Evolutionary conservation across 306 rosid species (phyloP), one percentile per base, ranked within the genome.

Genomic region (Quercus alba): DNA sequence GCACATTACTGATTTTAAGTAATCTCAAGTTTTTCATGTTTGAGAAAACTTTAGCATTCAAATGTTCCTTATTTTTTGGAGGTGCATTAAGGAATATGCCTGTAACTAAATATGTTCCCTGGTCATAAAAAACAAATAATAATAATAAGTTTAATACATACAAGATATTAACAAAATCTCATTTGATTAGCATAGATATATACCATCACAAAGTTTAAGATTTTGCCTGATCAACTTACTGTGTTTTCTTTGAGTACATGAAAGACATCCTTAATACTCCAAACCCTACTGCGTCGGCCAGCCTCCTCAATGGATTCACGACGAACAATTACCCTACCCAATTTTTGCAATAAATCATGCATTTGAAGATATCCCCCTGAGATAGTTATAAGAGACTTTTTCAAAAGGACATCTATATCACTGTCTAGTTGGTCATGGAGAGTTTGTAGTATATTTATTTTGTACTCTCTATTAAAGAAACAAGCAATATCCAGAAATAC

Each of bases 101-200:
- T 76, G 72, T 46, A 25, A 81, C 54, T 23, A 30, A 54, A 64
- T 76, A 17, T 55, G 67, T 81, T 17, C 84, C 90, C 90, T 87
- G 66, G 3, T 15, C 33, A 55, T 18, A 17, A 55, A 55, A 11
- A 26, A 4, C 6, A 56, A 35, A 33, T 25, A 4, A 4, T 13
- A 6, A 11, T 15, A 15, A 17, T 11, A 52, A 52, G 18, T 11
- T 0, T 13, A 4, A 0, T 3, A 3, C 2, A 0, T 71, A 26
- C 5, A 46, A 61, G 28, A 5, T 41, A 67, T 18, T 15, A 62
- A 21, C 23, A 30, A 23, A 18, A 35, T 2, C 52, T 8, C 13
- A 23, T 0, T 0, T 12, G 2, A 20, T 70, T 1, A 1, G 12
- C 51, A 70, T 18, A 26, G 4, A 72, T 19, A 70, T 28, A 25